phyloP scores from a whole-genome alignment of 768 basidiomycete genomes.

The Clavaria fumosa region DNA sequence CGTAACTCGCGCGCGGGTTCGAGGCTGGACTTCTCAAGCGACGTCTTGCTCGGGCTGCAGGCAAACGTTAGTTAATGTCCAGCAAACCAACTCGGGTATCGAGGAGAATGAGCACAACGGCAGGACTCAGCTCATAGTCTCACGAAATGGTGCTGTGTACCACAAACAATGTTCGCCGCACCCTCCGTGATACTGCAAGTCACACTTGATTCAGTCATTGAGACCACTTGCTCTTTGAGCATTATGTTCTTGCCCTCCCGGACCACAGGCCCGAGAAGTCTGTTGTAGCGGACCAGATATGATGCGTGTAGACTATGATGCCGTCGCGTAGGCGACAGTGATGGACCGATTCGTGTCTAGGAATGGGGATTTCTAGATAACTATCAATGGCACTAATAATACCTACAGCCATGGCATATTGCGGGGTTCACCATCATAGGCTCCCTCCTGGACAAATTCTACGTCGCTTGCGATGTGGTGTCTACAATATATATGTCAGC shows the following conservation, averaged over 20 bases:
- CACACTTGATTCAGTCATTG: no score
- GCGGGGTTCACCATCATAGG: no score
- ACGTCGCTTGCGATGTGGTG: background rate
- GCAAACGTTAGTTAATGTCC: slow-evolving; percentile 31
- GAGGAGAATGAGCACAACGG: slow-evolving; percentile 8
- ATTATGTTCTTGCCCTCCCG: no score
- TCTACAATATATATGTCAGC: background rate
- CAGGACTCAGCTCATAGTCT: slow-evolving; percentile 32
- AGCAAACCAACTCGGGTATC: background rate
- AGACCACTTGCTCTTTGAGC: no score
- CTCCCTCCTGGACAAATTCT: no score
- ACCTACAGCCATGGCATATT: background rate
- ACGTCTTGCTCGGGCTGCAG: slow-evolving; percentile 39
- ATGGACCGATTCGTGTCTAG: no score
- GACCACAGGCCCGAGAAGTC: no score
- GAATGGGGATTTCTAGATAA: no score
- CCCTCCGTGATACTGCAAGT: no score
- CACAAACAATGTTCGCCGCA: slow-evolving; percentile 35
- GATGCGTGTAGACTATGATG: no score
- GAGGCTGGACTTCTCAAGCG: slow-evolving; percentile 46
- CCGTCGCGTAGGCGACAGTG: no score
- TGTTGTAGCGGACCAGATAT: no score
- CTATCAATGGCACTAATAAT: slow-evolving; percentile 4
- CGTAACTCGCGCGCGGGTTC: slow-evolving; percentile 36
- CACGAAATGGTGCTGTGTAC: slow-evolving; percentile 45